Base-by-base conservation (phyloP, 1,139 yeast species). In the Yamadazyma conglobata region DNA sequence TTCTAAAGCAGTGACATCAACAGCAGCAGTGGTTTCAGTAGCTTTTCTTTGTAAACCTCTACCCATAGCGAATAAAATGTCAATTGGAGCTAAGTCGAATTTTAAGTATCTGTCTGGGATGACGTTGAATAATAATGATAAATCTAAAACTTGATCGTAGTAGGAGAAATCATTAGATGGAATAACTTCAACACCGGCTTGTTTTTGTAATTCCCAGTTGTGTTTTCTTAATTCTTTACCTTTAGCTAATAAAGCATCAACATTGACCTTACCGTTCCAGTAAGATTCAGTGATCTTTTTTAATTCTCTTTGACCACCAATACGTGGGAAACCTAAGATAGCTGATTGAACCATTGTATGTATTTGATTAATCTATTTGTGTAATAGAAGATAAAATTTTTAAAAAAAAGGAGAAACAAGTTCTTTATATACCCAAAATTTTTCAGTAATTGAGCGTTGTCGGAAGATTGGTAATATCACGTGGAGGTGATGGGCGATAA, bases 11-110 rank as follows among this genome's bases (percentile, higher is more conserved):
- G 97, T 91, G 42, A 91, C 98, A 67, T 93, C 98, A 51, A 91
- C 96, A 48, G 95, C 95, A 50, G 83, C 76, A 42, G 79, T 63
- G 49, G 89, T 61, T 50, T 84, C 96, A 48, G 93, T 84, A 49
- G 95, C 95, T 69, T 84, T 81, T 72, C 93, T 86, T 77, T 93
- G 98, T 64, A 91, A 79, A 80, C 98, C 98, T 79, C 98, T 88
- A 69, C 97, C 98, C 98, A 91, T 93, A 58, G 98, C 98, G 63
- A 91, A 91, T 58, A 86, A 72, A 45, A 88, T 87, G 67, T 91
- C 98, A 54, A 91, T 75, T 62, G 89, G 82, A 46, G 89, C 79
- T 60, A 91, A 79, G 56, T 83, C 79, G 70, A 75, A 86, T 76
- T 91, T 85, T 69, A 89, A 73, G 83, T 91, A 91, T 71, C 97